Base-by-base conservation (phyloP, 805 yeast genomes). In the Deakozyma indianensis region DNA sequence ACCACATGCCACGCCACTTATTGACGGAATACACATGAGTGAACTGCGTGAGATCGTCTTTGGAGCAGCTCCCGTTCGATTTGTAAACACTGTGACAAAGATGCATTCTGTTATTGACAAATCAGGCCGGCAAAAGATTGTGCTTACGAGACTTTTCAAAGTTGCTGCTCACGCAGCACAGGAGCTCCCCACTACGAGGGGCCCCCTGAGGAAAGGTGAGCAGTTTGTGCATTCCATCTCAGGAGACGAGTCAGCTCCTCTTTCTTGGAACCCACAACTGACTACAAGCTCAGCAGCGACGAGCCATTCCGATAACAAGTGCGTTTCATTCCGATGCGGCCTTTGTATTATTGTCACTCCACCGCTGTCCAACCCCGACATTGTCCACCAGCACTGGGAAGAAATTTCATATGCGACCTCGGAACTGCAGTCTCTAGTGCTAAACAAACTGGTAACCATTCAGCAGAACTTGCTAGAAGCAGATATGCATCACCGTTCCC, bases 61-160 rank as follows among this genome's bases (percentile, higher is more conserved):
- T 35, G 58, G 58, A 3, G 41, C 48, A 27, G 46, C 57, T 3
- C 56, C 58, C 15, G 43, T 54, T 29, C 35, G 46, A 35, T 53
- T 54, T 35, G 35, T 45, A 1, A 45, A 44, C 15, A 45, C 48
- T 3, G 43, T 54, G 27, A 55, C 57, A 4, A 55, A 55, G 41
- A 38, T 52, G 23, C 58, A 55, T 32, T 52, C 52, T 4, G 32
- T 55, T 9, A 53, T 54, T 23, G 43, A 35, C 38, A 40, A 48
- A n/a, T 23, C 42, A n/a, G 32, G 35, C 41, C 35, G 46, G 11
- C 41, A 42, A 11, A 46, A 48, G 20, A 45, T 51, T 50, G 42
- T 54, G 3, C 54, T 54, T 15, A 51, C 57, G 4, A 45, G 52
- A 41, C 43, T 53, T 22, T 54, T 54, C 50, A 53, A 52, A 43